phyloP scores from a whole-genome alignment of 805 yeast species.

The Suhomyces vadensis region DNA sequence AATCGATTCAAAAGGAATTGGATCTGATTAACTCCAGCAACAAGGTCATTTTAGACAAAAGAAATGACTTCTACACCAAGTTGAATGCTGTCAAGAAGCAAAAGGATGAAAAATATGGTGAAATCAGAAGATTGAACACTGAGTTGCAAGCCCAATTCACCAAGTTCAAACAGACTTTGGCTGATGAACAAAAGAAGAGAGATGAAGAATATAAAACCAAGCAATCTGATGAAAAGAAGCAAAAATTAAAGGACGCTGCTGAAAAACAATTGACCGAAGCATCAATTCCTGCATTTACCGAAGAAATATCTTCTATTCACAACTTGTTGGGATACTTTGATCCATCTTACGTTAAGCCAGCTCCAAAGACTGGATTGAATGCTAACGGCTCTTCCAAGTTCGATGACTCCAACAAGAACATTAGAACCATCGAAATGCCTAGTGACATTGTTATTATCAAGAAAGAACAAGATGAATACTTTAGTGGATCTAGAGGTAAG shows the following conservation, averaged over 20 bases:
- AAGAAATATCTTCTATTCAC: slow-evolving; percentile 76
- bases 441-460: slow-evolving; percentile 62
- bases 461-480: slow-evolving; percentile 61
- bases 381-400: slow-evolving; percentile 17
- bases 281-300: slow-evolving; percentile 78
- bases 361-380: slow-evolving; percentile 28
- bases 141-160: slow-evolving; percentile 76
- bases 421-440: slow-evolving; percentile 61
- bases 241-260: slow-evolving; percentile 54
- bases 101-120: slow-evolving; percentile 66
- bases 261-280: slow-evolving; percentile 74
- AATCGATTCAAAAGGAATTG: slow-evolving; percentile 65
- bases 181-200: slow-evolving; percentile 67
- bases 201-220: slow-evolving; percentile 64
- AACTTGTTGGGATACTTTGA: slow-evolving; percentile 72
- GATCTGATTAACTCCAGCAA: slow-evolving; percentile 62
- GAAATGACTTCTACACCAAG: slow-evolving; percentile 60
- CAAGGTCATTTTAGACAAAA: slow-evolving; percentile 64
- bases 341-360: slow-evolving; percentile 69
- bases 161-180: slow-evolving; percentile 66
- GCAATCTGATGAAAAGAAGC: slow-evolving; percentile 52
- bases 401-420: slow-evolving; percentile 21
- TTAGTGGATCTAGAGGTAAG: slow-evolving; percentile 48
- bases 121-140: slow-evolving; percentile 66
- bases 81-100: slow-evolving; percentile 67